Evolutionary conservation across 2,329 filamentous ascomycete genomes (phyloP), one percentile per base, ranked within the genome.

Genomic region (Ophiostoma pallidulum): DNA sequence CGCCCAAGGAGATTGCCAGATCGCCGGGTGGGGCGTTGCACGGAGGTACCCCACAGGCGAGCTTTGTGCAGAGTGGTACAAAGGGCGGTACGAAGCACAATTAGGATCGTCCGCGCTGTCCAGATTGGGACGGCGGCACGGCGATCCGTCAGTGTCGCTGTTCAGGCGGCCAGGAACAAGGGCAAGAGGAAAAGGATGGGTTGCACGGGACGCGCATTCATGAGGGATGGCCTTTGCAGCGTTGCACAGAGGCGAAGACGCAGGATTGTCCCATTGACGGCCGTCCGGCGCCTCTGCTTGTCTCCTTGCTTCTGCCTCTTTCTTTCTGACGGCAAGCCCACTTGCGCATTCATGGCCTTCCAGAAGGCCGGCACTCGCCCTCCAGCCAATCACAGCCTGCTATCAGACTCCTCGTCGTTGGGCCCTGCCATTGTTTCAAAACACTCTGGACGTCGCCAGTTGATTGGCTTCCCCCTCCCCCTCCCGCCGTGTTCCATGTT

Each of bases 1-100:
- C n/a, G n/a, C n/a, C n/a, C n/a, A 19, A 50, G 16, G 28, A 39
- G 32, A 31, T 38, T 47, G 44, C 45, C 49, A 47, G 45, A 51
- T 51, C 49, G 29, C 37, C 10, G 33, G 14, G 48, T 47, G 43
- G 48, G 43, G 43, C 43, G 35, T 40, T 22, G 14, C 38, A 14
- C 4, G 3, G 16, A 38, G 13, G 43, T 46, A 22, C 18, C 42
- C 19, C 16, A 12, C n/a, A 14, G 29, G 26, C 32, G 9, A 6
- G 18, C 14, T 10, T 32, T 33, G 16, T 38, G 32, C 26, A 4
- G 26, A 6, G 26, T 20, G 19, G 16, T 46, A 49, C 48, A 49
- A n/a, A n/a, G n/a, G n/a, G n/a, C n/a, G n/a, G n/a, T 45, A 14
- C 24, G n/a, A 6, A 14, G 32, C 14, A 32, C 13, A 24, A 45